phyloP scores from a whole-genome alignment of 2,329 filamentous ascomycete genomes.

The Pyrenophora seminiperda region DNA sequence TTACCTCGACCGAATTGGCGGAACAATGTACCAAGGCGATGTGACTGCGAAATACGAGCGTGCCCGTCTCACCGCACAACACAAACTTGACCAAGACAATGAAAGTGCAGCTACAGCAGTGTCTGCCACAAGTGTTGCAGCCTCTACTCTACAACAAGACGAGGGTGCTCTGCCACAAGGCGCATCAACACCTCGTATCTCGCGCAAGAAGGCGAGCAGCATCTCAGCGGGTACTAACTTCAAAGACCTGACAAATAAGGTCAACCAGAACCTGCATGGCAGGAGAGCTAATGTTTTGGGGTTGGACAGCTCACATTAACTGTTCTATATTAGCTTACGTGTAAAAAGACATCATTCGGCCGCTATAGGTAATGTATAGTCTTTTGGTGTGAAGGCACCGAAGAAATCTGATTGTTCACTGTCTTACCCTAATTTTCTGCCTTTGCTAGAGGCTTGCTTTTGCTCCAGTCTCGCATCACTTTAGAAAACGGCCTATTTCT shows the following conservation, averaged over 20 bases:
- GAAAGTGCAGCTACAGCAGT: conserved; percentile 32
- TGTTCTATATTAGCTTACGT: conserved; percentile 10
- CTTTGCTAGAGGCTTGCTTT: conserved; percentile 11
- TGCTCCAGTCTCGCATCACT: conserved; percentile 12
- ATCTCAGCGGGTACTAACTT: conserved; percentile 49
- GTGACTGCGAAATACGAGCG: conserved; percentile 64
- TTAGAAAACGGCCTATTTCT: conserved; percentile 4
- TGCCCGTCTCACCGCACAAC: conserved; percentile 60
- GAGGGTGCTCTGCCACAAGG: conserved; percentile 34
- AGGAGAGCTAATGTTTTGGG: conserved; percentile 53
- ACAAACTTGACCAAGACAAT: conserved; percentile 59
- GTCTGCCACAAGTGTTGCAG: conserved; percentile 18
- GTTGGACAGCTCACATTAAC: conserved; percentile 50
- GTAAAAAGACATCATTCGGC: conserved; percentile 21
- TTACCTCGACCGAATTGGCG: conserved; percentile 85
- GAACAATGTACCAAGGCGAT: conserved; percentile 78
- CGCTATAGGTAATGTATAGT: conserved; percentile 44
- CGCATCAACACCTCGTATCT: conserved; percentile 47
- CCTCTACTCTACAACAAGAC: conserved; percentile 28
- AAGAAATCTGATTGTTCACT: conserved; percentile 23
- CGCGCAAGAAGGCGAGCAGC: conserved; percentile 50
- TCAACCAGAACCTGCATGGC: conserved; percentile 54
- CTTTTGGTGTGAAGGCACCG: conserved; percentile 23
- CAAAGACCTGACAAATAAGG: conserved; percentile 53
- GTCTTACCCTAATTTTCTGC: conserved; percentile 33